These are phyloP conservation scores for Ceratocystis cacaofunesta DNA, from an alignment of 2,329 filamentous ascomycete species.

Conservation along the genomic window DNA sequence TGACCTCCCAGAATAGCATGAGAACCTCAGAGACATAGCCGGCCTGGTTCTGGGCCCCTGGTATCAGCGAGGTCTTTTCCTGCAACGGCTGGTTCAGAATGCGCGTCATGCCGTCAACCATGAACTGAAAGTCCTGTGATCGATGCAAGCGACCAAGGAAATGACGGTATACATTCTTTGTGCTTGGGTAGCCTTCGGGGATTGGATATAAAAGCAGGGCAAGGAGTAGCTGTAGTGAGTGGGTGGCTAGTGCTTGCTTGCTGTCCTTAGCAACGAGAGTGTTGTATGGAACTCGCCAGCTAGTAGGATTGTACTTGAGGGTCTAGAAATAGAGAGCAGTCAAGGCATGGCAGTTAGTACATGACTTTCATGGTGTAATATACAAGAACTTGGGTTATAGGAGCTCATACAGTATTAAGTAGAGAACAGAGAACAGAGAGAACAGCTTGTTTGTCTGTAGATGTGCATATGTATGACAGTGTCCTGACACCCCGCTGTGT, in stretches of 20 bases:
- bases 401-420: constrained; percentile 64
- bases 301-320: constrained; percentile 87
- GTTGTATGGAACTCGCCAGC: constrained; percentile 89
- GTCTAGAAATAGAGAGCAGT: constrained; percentile 37
- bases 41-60: constrained; percentile 39
- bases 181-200: constrained; percentile 53
- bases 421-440: constrained; percentile 82
- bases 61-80: constrained; percentile 74
- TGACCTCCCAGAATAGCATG: constrained; percentile 92
- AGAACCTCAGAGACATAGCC: constrained; percentile 82
- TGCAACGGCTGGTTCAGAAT: constrained; percentile 87
- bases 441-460: constrained; percentile 79
- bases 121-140: constrained; percentile 93
- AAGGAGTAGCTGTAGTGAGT: constrained; percentile 81
- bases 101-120: constrained; percentile 85
- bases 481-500: constrained; percentile 71
- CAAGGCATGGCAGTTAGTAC: neutral
- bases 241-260: constrained; percentile 79
- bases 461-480: constrained; percentile 79
- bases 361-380: neutral
- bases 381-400: neutral
- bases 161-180: constrained; percentile 88
- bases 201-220: constrained; percentile 75
- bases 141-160: constrained; percentile 82
- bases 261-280: constrained; percentile 82